A percentile compares a stretch with the other conserved stretches of the same genome.
phyloP scores from a whole-genome alignment of 257 asterid species.

The Marsdenia floribunda region DNA sequence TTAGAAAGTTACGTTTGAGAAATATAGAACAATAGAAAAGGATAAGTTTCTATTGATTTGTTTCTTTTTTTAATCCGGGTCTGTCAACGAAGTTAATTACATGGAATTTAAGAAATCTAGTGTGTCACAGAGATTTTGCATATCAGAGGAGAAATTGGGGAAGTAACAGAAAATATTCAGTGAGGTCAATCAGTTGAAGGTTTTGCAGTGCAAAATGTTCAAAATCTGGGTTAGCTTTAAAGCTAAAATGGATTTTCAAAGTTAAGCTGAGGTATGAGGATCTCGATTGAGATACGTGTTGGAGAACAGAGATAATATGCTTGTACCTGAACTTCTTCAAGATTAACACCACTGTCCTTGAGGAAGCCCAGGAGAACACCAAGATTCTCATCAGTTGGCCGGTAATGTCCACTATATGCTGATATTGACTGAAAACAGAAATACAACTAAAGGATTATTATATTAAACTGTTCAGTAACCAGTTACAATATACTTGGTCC shows the following conservation, averaged over 20 bases:
- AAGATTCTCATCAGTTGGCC: conserved; percentile 42
- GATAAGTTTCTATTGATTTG: background rate
- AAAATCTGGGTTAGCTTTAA: background rate
- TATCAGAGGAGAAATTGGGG: background rate
- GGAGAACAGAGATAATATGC: background rate
- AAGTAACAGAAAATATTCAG: background rate
- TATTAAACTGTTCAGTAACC: background rate
- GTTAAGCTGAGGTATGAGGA: background rate
- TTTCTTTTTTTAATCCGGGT: background rate
- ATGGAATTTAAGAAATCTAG: background rate
- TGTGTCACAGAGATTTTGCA: background rate
- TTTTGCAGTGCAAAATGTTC: background rate
- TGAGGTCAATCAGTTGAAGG: background rate
- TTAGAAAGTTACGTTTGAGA: background rate
- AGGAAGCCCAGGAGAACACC: conserved; percentile 35
- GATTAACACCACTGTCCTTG: conserved; percentile 32
- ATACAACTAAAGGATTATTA: background rate
- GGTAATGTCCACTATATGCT: conserved; percentile 48
- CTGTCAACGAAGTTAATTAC: background rate
- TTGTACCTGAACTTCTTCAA: conserved; percentile 40
- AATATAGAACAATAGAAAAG: background rate
- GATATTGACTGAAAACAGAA: conserved; percentile 36
- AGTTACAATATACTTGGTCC: background rate
- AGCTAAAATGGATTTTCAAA: background rate
- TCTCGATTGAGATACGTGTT: background rate